Base-by-base conservation (phyloP, 2,329 filamentous ascomycete genomes). In the Dissoconium aciculare region DNA sequence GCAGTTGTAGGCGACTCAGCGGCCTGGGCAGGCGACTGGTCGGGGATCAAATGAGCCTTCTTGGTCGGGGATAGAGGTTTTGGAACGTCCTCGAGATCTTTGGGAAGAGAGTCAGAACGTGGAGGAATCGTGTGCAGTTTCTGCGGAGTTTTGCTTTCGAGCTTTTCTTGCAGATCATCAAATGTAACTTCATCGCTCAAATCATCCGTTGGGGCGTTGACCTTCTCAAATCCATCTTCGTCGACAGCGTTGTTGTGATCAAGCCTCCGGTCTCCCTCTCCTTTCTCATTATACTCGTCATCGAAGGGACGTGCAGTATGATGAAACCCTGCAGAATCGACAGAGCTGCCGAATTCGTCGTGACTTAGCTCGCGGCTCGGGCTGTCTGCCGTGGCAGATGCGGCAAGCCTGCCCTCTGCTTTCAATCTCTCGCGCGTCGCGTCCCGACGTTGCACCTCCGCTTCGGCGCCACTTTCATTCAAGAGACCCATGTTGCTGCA, bases 401-500 rank as follows among this genome's bases (percentile, higher is more conserved):
- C 54, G n/a, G 67, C 67, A 31, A 93, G 70, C 42, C 72, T 78
- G 25, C 84, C 85, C 50, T 89, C 79, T 1, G 63, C 65, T 43
- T 83, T 77, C 25, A 95, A 60, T 23, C 73, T 71, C 43, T 91
- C 80, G 29, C 89, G 74, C 52, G 94, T 84, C 8, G 66, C 59
- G 49, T 98, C 85, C 37, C 89, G 71, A 25, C 72, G 66, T 37
- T 69, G 73, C 36, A 95, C 83, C 41, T 93, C 73, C 41, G 83
- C 76, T 52, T 98, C 85, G 8, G 84, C 85, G 17, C 87, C 89
- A 6, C 73, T 64, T 52, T 95, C 85, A 51, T 98, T 98, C 42
- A 98, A 62, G 19, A 98, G 63, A 4, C 81, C 85, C 89, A 98
- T 98, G 53, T 98, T 98, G 54, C 87, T 95, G 58, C 89, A 98